Conservation (phyloP, 352 stramenopile species). For the Phytopythium chamaehyphon region DNA sequence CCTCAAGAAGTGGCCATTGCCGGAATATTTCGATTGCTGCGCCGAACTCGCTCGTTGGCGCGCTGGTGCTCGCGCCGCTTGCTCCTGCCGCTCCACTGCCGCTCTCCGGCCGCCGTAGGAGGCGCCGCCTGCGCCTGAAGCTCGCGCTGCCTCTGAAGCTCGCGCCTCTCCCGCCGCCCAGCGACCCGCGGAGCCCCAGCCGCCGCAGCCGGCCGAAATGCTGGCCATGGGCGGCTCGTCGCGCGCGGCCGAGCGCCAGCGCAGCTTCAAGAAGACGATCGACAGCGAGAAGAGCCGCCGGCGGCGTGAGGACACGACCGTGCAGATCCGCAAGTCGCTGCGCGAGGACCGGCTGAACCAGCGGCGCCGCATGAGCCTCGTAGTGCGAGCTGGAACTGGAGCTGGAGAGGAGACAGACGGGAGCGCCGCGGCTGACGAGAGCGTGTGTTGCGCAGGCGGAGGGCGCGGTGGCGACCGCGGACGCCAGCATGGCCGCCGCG, state of each 20-base stretch:
- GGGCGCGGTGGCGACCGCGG: not conserved
- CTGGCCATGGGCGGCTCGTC: constrained; percentile 27
- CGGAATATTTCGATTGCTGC: too few relatives aligned
- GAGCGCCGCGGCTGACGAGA: too few relatives aligned
- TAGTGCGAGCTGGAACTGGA: too few relatives aligned
- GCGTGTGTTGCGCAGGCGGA: constrained; percentile 3
- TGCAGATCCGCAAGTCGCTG: constrained; percentile 87
- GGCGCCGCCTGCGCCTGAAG: too few relatives aligned
- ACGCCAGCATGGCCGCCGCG: constrained; percentile 6
- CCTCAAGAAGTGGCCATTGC: too few relatives aligned
- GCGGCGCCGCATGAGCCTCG: constrained; percentile 61
- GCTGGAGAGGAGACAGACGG: too few relatives aligned
- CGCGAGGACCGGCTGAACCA: constrained; percentile 85
- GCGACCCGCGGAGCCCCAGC: not conserved
- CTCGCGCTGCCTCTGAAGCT: not conserved
- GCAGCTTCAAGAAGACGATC: constrained; percentile 87
- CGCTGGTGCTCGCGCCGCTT: too few relatives aligned
- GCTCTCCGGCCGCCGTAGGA: too few relatives aligned
- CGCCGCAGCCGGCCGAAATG: not conserved
- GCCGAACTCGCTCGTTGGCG: too few relatives aligned
- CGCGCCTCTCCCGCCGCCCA: not conserved
- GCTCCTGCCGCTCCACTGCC: too few relatives aligned
- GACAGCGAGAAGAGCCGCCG: constrained; percentile 72
- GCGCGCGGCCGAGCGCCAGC: constrained; percentile 61
- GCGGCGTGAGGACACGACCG: constrained; percentile 73